These are phyloP conservation scores for Musa itinerans DNA, from an alignment of 176 grass and related monocot genomes.

Conservation along the genomic window DNA sequence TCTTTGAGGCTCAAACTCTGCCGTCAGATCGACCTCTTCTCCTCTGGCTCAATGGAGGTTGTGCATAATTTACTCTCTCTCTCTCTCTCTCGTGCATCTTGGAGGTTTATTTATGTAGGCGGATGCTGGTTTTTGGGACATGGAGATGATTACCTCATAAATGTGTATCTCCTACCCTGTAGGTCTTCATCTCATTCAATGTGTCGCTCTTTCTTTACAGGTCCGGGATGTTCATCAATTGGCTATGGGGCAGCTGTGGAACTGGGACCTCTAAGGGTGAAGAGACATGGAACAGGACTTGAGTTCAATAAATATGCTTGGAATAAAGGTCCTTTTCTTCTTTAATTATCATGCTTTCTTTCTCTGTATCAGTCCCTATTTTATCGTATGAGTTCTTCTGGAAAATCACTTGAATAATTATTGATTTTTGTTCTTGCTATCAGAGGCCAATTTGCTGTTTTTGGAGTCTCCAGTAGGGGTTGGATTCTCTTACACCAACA, in stretches of 20 bases:
- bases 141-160: conserved; percentile 5
- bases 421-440: conserved; percentile 1
- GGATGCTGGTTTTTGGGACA: neutral
- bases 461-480: conserved; percentile 70
- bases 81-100: neutral
- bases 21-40: conserved; percentile 52
- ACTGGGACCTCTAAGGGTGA: conserved; percentile 60
- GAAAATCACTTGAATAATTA: too few relatives aligned
- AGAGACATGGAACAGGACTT: conserved; percentile 36
- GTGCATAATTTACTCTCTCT: neutral
- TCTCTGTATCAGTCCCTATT: neutral
- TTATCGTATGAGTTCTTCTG: too few relatives aligned
- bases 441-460: conserved; percentile 83
- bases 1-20: conserved; percentile 65
- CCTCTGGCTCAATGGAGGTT: conserved; percentile 87
- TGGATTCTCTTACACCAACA: conserved; percentile 86
- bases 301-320: conserved; percentile 69
- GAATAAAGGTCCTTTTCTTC: conserved; percentile 51
- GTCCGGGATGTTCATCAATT: conserved; percentile 71
- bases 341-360: neutral
- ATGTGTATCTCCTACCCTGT: neutral
- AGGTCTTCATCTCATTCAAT: neutral
- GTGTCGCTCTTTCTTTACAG: conserved; percentile 28
- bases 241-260: conserved; percentile 74
- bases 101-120: too few relatives aligned